These are phyloP conservation scores for Ceraceosorus guamensis DNA, from an alignment of 1,284 basidiomycete species.

Conservation along the genomic window DNA sequence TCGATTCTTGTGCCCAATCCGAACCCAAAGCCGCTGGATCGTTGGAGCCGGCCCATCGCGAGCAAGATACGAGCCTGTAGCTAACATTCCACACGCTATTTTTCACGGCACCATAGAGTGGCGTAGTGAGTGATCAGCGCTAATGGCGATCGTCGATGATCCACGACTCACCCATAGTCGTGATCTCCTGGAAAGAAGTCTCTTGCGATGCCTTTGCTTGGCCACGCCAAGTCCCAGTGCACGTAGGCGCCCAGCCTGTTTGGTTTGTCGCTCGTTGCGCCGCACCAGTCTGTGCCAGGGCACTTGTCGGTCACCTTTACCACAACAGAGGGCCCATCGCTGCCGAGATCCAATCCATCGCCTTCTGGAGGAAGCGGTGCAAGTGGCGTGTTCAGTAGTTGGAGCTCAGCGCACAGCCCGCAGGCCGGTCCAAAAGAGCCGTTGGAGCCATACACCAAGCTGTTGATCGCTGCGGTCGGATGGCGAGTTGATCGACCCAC, in stretches of 20 bases:
- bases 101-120: too few relatives aligned
- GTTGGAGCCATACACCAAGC: constrained; percentile 24
- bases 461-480: constrained; percentile 31
- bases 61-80: constrained; percentile 26
- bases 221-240: constrained; percentile 42
- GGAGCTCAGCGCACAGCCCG: constrained; percentile 25
- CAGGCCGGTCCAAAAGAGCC: constrained; percentile 31
- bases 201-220: constrained; percentile 19
- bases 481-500: constrained; percentile 24
- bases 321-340: constrained; percentile 15
- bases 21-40: constrained; percentile 24
- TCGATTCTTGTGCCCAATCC: constrained; percentile 27
- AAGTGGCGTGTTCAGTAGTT: constrained; percentile 26
- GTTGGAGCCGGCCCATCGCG: constrained; percentile 24
- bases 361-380: constrained; percentile 20
- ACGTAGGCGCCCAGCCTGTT: constrained; percentile 27
- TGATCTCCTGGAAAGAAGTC: constrained; percentile 28
- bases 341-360: constrained; percentile 21
- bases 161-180: constrained; percentile 22
- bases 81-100: constrained; percentile 22
- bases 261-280: constrained; percentile 11
- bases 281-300: constrained; percentile 17
- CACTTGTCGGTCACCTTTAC: constrained; percentile 36
- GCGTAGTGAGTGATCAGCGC: too few relatives aligned
- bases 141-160: too few relatives aligned